phyloP scores from a whole-genome alignment of 805 yeast species.

The Saccharomycopsis javanensis region DNA sequence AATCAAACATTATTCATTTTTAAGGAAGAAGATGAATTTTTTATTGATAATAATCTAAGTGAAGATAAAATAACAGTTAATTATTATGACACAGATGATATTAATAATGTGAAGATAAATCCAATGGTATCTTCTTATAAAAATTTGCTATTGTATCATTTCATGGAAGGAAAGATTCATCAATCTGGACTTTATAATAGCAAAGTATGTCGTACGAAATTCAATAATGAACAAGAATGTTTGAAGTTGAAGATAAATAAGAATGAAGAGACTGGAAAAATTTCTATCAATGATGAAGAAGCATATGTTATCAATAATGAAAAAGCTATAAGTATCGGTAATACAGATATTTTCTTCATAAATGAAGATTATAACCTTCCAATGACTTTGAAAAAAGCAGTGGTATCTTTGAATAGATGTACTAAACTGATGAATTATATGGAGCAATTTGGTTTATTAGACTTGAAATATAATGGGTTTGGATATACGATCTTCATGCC shows the following conservation, averaged over 20 bases:
- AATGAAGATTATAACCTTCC: constrained; percentile 59
- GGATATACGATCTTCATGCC: constrained; percentile 80
- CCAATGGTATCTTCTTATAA: constrained; percentile 23
- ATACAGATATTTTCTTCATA: constrained; percentile 56
- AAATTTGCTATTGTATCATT: constrained; percentile 50
- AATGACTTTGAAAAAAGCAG: constrained; percentile 47
- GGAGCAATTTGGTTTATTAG: constrained; percentile 40
- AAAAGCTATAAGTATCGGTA: constrained; percentile 43
- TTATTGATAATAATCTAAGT: constrained; percentile 19
- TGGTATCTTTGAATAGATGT: constrained; percentile 55
- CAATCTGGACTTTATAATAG: constrained; percentile 36
- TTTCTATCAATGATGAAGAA: constrained; percentile 40
- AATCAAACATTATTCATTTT: constrained; percentile 59
- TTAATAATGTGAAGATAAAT: constrained; percentile 4
- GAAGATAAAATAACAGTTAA: constrained; percentile 20
- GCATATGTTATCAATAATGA: constrained; percentile 35
- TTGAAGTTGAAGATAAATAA: constrained; percentile 39
- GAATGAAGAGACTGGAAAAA: constrained; percentile 25
- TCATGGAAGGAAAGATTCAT: constrained; percentile 38
- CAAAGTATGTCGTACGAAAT: constrained; percentile 41
- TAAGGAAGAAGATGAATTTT: constrained; percentile 26
- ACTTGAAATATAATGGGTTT: constrained; percentile 39
- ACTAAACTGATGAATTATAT: constrained; percentile 55
- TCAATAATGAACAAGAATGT: background rate
- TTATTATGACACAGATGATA: constrained; percentile 21